These are phyloP conservation scores for Elsinoe fawcettii DNA, from an alignment of 2,329 filamentous ascomycete species.

Conservation along the genomic window DNA sequence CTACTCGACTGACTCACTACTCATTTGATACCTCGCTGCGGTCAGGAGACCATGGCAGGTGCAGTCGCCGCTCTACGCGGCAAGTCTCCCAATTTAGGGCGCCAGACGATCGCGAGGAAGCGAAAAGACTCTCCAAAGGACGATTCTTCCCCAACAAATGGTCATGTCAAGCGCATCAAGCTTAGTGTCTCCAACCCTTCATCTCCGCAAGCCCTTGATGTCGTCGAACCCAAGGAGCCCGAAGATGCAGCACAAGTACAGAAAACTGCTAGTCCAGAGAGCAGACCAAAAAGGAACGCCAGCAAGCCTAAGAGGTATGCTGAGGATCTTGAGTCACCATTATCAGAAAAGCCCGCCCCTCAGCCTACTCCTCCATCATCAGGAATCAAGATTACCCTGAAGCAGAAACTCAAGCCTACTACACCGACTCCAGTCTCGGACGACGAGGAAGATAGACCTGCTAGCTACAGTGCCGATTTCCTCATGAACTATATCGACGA, in stretches of 20 bases:
- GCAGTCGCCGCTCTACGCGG: constrained; percentile 12
- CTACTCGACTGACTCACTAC: background rate
- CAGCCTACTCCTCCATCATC: background rate
- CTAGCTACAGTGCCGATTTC: constrained; percentile 26
- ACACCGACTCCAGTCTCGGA: background rate
- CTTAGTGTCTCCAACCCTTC: background rate
- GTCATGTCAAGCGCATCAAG: constrained; percentile 2
- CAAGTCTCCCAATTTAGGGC: constrained; percentile 7
- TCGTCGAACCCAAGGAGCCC: background rate
- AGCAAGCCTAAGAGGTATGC: constrained; percentile 11
- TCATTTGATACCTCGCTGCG: constrained; percentile 4
- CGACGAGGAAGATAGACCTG: constrained; percentile 18
- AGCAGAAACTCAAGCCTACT: constrained; percentile 15
- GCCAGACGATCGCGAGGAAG: background rate
- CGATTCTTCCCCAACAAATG: background rate
- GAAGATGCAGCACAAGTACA: background rate
- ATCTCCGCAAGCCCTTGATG: background rate
- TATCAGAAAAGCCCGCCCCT: background rate
- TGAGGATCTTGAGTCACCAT: background rate
- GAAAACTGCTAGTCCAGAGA: background rate
- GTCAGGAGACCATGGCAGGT: constrained; percentile 11
- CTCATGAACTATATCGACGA: constrained; percentile 28
- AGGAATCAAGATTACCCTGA: background rate
- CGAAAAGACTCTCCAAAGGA: background rate
- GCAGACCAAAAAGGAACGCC: constrained; percentile 3